Conservation (phyloP, 1,139 yeast genomes). For the Candida freyschussii region DNA sequence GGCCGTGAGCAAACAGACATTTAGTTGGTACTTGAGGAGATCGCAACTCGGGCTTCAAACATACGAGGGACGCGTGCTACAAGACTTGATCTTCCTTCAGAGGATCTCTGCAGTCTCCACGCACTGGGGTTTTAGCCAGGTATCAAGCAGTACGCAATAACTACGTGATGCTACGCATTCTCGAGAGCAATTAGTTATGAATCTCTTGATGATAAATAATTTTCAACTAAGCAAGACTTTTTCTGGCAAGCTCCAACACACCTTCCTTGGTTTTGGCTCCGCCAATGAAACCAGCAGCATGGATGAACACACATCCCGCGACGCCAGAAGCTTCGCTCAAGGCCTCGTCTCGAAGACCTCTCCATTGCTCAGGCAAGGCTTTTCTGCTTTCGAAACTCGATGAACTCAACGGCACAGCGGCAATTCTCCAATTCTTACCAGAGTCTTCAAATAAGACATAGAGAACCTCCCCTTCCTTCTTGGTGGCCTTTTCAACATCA, state of each 20-base stretch:
- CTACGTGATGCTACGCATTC: no score
- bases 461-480: conserved; percentile 50
- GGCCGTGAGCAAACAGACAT: no score
- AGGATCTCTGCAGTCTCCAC: no score
- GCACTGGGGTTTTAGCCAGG: no score
- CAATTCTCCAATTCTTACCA: conserved; percentile 75
- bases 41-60: no score
- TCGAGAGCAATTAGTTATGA: no score
- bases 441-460: conserved; percentile 81
- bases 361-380: conserved; percentile 85
- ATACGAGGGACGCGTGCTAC: no score
- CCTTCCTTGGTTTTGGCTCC: conserved; percentile 83
- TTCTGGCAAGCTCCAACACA: conserved; percentile 69
- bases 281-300: conserved; percentile 97
- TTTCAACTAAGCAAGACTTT: conserved; percentile 33
- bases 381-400: conserved; percentile 79
- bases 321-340: conserved; percentile 70
- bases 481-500: conserved; percentile 60
- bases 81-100: no score
- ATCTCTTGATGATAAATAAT: conserved; percentile 1
- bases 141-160: no score
- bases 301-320: conserved; percentile 84
- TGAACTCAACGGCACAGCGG: conserved; percentile 76
- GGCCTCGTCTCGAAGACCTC: conserved; percentile 89
- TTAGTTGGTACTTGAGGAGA: no score